Evolutionary conservation across 257 asterid species (phyloP).

Genomic region (Nicotiana undulata): DNA sequence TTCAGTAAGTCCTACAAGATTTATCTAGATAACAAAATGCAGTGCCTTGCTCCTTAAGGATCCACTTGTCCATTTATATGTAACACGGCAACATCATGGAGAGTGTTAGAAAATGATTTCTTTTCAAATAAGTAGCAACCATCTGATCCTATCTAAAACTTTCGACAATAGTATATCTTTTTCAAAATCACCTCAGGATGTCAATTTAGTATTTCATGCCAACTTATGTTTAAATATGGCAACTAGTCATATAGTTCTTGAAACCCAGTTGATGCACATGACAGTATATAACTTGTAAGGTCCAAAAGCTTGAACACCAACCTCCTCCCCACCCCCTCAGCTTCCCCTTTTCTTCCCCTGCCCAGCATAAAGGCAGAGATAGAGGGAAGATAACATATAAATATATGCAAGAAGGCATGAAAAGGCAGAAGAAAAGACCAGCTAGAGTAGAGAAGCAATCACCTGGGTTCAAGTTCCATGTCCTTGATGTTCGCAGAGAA

Average conservation of each 20-base stretch:
- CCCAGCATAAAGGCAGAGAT: not conserved
- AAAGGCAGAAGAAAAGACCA: not conserved
- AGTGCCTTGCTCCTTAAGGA: not conserved
- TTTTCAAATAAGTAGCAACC: not conserved
- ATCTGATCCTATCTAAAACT: not conserved
- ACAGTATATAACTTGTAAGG: not conserved
- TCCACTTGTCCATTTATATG: not conserved
- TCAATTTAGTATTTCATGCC: not conserved
- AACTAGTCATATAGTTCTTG: not conserved
- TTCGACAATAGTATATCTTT: not conserved
- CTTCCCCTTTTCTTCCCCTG: not conserved
- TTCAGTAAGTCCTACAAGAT: not conserved
- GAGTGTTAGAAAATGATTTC: not conserved
- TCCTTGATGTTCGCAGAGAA: conserved; percentile 43
- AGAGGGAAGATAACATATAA: not conserved
- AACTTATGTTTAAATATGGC: not conserved
- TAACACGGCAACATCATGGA: not conserved
- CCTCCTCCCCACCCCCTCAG: not conserved
- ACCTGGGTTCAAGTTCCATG: conserved; percentile 47
- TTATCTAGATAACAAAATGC: not conserved
- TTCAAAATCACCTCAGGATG: not conserved
- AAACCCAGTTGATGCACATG: not conserved
- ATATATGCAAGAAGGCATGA: not conserved
- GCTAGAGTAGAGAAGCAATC: conserved; percentile 16
- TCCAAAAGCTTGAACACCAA: not conserved